Evolutionary conservation across 2,329 filamentous ascomycete species (phyloP).

Genomic region (Exophiala oligosperma): DNA sequence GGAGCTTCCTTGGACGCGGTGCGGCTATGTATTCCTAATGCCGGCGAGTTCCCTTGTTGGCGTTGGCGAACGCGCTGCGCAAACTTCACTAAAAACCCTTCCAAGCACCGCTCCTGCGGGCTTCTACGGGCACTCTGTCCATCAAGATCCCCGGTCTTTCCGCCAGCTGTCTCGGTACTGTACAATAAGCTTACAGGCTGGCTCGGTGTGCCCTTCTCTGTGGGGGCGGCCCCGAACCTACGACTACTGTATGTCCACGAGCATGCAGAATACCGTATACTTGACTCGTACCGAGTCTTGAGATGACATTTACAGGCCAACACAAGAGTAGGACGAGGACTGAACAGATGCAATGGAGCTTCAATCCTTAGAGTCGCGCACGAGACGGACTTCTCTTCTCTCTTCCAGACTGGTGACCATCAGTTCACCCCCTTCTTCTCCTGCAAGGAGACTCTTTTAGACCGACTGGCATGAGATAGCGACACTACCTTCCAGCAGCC

Average conservation of each 20-base stretch:
- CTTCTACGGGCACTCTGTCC: background rate
- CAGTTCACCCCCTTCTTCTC: background rate
- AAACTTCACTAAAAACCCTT: background rate
- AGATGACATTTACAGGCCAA: no score
- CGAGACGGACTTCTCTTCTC: no score
- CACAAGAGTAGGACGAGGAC: no score
- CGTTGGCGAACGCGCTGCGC: background rate
- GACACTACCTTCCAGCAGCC: constrained; percentile 3
- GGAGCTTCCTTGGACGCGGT: background rate
- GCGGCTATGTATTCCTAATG: background rate
- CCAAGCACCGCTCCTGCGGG: no score
- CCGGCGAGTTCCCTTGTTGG: background rate
- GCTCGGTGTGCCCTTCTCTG: constrained; percentile 2
- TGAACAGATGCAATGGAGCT: no score
- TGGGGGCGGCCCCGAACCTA: background rate
- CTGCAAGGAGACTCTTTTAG: background rate
- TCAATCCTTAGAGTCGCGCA: no score
- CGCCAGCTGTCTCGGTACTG: constrained; percentile 9
- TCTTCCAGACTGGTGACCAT: background rate
- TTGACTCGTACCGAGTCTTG: no score
- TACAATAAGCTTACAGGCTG: background rate
- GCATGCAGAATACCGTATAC: background rate
- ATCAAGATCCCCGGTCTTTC: background rate
- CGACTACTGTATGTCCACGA: background rate
- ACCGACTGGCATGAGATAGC: background rate